Conservation (phyloP, 2,329 filamentous ascomycete species). For the Dryadomyces sulphureus region DNA sequence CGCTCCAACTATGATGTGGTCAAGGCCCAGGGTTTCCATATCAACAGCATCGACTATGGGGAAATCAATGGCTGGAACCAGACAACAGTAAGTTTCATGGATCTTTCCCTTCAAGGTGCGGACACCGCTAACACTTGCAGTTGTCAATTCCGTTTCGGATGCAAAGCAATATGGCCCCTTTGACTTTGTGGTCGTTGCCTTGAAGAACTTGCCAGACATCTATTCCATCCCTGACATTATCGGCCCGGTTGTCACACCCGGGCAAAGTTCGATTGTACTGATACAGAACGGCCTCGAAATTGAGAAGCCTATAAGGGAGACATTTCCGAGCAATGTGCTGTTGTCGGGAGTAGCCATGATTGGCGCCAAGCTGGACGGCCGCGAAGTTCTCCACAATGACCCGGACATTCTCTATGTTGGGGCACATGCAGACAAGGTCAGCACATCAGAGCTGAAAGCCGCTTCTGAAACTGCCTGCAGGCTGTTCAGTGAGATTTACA, state of each 20-base stretch:
- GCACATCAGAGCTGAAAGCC: too few relatives aligned
- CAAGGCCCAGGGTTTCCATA: background rate
- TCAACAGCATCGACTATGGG: constrained; percentile 1
- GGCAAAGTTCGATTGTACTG: constrained; percentile 1
- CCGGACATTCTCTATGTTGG: background rate
- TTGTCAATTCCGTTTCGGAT: background rate
- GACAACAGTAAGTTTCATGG: background rate
- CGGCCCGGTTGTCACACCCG: background rate
- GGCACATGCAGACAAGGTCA: background rate
- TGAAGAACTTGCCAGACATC: constrained; percentile 3
- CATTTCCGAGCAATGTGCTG: constrained; percentile 1
- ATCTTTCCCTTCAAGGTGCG: background rate
- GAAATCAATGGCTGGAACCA: background rate
- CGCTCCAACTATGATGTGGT: constrained; percentile 3
- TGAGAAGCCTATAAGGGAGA: background rate
- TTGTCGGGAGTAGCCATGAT: constrained; percentile 2
- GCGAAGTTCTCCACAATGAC: constrained; percentile 4
- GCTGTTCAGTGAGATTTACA: background rate
- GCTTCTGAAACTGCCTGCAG: background rate
- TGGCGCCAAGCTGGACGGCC: constrained; percentile 1
- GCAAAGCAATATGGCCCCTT: background rate
- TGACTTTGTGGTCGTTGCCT: constrained; percentile 5
- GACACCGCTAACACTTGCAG: background rate
- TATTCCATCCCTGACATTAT: background rate
- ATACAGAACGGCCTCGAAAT: constrained; percentile 6